Evolutionary conservation across 192 early-diverging fungal genomes (phyloP), one percentile per base, ranked within the genome.

Genomic region (Gonapodya prolifera): DNA sequence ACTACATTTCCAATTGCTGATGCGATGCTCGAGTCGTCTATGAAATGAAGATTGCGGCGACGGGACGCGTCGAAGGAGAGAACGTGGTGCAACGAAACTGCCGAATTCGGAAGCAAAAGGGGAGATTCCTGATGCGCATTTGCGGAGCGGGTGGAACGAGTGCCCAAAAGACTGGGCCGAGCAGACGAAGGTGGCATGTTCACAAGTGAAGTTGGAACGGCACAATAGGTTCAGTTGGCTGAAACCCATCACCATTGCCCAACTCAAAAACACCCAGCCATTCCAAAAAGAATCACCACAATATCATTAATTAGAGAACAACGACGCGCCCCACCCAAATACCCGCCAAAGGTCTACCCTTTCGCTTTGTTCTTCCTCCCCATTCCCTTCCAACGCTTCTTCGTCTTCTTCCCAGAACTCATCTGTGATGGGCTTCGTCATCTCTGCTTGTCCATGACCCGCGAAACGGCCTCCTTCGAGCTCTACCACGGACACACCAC

Each of bases 1-100:
- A 90, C 75, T 0, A 88, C 79, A 77, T 90, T 90, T 32, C 89
- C 88, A 35, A 90, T 81, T 1, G 85, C 81, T 16, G 84, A 85
- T 0, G 84, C 77, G 61, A 89, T 36, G 8, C 77, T 84, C 31
- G 71, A 13, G 0, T 89, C 86, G 71, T 85, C 83, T 23, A 89
- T 33, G 78, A 78, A 89, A 77, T 86, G 83, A 18, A 89, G 31
- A 81, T 89, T 89, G 69, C 78, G 81, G 1, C 87, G 76, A 36
- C 87, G 86, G 75, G 82, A 79, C 1, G 88, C 85, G 70, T 89
- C 87, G 75, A 89, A 89, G 8, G 45, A 61, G 45, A 61, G 45
- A 61, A 61, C 45, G 8, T 8, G 23, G 45, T 61, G 45, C 8
- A 61, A 23, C 8, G 45, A 61, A 23, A 61, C 8, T 8, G 45